phyloP scores from a whole-genome alignment of 202 grass and related monocot genomes.

The Panicum hallii region DNA sequence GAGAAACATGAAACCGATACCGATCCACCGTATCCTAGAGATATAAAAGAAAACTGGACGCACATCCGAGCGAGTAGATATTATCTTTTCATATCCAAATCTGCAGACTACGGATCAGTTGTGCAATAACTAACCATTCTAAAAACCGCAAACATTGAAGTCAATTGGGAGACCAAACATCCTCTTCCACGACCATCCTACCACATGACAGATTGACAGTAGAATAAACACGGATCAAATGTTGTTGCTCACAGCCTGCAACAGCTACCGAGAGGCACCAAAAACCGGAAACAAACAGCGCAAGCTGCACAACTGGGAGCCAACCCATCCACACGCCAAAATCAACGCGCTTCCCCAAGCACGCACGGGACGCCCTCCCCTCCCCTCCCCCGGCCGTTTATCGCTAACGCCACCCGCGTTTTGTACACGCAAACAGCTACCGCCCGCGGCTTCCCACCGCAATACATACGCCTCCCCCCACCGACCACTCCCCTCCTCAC shows the following conservation, averaged over 20 bases:
- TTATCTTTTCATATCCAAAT: too few species aligned
- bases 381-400: not conserved
- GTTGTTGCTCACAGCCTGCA: not conserved
- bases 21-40: too few species aligned
- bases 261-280: not conserved
- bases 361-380: slow-evolving; percentile 23
- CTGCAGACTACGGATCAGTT: too few species aligned
- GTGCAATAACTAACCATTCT: not conserved
- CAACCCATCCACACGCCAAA: slow-evolving; percentile 24
- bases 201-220: not conserved
- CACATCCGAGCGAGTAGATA: too few species aligned
- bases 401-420: slow-evolving; percentile 29
- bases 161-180: not conserved
- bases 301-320: not conserved
- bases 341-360: slow-evolving; percentile 44
- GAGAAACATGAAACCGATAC: too few species aligned
- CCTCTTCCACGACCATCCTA: not conserved
- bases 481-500: slow-evolving; percentile 33
- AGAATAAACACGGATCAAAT: slow-evolving; percentile 14
- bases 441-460: not conserved
- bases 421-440: not conserved
- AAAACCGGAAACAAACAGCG: not conserved
- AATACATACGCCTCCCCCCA: slow-evolving; percentile 36
- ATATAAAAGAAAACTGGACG: too few species aligned
- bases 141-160: not conserved